Conservation (phyloP, 441 rosid genomes). For the Adansonia grandidieri region DNA sequence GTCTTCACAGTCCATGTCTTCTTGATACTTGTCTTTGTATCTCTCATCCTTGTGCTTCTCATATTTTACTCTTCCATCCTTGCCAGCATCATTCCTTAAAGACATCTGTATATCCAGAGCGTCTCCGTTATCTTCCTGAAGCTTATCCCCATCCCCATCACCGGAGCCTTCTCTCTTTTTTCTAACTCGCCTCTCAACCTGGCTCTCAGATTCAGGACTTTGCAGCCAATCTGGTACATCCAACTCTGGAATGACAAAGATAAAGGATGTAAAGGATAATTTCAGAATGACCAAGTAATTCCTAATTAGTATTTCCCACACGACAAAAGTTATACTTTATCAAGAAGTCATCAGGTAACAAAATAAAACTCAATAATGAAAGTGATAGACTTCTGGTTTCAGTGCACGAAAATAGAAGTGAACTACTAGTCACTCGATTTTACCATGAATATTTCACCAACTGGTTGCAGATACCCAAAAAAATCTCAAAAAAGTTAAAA, state of each 20-base stretch:
- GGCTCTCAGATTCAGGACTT: conserved; percentile 60
- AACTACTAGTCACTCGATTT: neutral
- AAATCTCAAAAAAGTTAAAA: neutral
- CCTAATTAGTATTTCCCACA: neutral
- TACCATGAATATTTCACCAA: neutral
- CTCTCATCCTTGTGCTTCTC: conserved; percentile 72
- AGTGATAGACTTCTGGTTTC: neutral
- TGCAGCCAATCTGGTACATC: conserved; percentile 48
- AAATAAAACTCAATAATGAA: neutral
- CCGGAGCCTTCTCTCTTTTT: conserved; percentile 70
- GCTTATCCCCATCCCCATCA: conserved; percentile 50
- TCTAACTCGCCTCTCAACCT: conserved; percentile 61
- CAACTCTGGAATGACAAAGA: conserved; percentile 50
- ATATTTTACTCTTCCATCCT: conserved; percentile 67
- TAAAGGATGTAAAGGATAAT: conserved; percentile 14
- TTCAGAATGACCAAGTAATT: conserved; percentile 1
- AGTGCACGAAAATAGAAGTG: neutral
- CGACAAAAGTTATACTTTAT: neutral
- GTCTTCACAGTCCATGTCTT: conserved; percentile 56
- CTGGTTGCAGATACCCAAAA: too few species aligned
- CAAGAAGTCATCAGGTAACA: neutral
- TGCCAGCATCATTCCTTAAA: conserved; percentile 54
- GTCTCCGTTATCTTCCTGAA: conserved; percentile 62
- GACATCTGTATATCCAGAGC: conserved; percentile 47
- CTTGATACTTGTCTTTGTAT: conserved; percentile 57